Percentiles rank a stretch among this genome's conserved stretches.
Evolutionary conservation across 345 rosid species (phyloP).

Genomic region (Melaleuca alternifolia): DNA sequence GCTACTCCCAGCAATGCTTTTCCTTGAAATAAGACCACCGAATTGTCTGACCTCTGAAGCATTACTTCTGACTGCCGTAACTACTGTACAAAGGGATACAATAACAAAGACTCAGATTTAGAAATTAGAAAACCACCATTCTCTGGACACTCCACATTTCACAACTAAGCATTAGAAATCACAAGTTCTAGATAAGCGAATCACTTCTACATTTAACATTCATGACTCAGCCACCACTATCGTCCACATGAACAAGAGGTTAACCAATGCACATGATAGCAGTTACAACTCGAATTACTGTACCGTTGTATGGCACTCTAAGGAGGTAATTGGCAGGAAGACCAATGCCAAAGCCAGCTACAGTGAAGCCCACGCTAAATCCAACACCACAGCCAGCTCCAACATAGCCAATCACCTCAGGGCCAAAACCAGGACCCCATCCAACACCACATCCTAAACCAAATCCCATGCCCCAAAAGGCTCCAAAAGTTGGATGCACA

Average conservation of each 20-base stretch:
- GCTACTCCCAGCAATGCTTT: slow-evolving; percentile 10
- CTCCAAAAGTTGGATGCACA: slow-evolving; percentile 81
- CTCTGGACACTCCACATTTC: background rate
- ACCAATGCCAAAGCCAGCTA: slow-evolving; percentile 81
- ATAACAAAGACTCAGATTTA: background rate
- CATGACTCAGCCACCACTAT: background rate
- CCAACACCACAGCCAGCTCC: slow-evolving; percentile 95
- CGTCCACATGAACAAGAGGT: background rate
- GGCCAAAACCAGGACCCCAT: slow-evolving; percentile 98
- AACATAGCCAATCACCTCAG: slow-evolving; percentile 80
- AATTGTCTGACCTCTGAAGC: slow-evolving; percentile 25
- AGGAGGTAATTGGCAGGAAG: slow-evolving; percentile 68
- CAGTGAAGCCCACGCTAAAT: slow-evolving; percentile 77
- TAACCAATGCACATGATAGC: background rate
- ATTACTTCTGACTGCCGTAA: slow-evolving; percentile 30
- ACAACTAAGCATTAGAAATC: background rate
- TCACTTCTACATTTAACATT: background rate
- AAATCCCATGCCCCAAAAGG: slow-evolving; percentile 95
- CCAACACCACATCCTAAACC: slow-evolving; percentile 93
- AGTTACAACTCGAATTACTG: background rate
- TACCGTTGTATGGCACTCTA: slow-evolving; percentile 51
- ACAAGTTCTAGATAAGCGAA: background rate
- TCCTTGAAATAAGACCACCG: slow-evolving; percentile 15
- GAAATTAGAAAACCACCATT: background rate
- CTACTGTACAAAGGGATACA: slow-evolving; percentile 21